phyloP scores from a whole-genome alignment of 208 protist species.

The Porcisia hertigi region DNA sequence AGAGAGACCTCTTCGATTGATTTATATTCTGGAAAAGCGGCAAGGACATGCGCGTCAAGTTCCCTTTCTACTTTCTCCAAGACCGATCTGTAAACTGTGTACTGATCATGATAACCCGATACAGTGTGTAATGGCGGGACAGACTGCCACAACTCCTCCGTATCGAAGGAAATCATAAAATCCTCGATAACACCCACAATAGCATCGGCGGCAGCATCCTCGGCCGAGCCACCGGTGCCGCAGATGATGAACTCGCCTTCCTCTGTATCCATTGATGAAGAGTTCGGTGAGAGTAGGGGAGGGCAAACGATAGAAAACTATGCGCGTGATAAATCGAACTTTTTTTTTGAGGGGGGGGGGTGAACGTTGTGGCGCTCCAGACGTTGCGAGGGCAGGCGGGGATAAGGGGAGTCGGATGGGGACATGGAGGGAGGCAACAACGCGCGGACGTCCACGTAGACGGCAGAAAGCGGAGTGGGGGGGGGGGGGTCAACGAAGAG shows the following conservation, averaged over 20 bases:
- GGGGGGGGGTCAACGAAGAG: too few relatives aligned
- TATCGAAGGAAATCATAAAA: slow-evolving; percentile 85
- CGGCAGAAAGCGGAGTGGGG: too few relatives aligned
- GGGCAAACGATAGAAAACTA: background rate
- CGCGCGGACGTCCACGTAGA: too few relatives aligned
- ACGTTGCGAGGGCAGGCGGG: too few relatives aligned
- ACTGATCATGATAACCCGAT: slow-evolving; percentile 59
- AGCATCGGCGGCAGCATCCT: slow-evolving; percentile 71
- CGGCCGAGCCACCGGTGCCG: slow-evolving; percentile 50
- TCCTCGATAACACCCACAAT: slow-evolving; percentile 83
- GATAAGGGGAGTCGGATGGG: too few relatives aligned
- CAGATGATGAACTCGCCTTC: slow-evolving; percentile 78
- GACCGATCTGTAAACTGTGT: slow-evolving; percentile 57
- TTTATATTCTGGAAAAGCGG: slow-evolving; percentile 26
- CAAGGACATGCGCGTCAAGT: slow-evolving; percentile 61
- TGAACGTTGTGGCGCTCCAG: background rate
- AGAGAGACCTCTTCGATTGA: slow-evolving; percentile 31
- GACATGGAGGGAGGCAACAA: too few relatives aligned
- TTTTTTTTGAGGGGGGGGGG: background rate
- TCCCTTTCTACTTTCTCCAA: slow-evolving; percentile 53
- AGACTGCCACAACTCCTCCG: slow-evolving; percentile 30
- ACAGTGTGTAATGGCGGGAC: slow-evolving; percentile 52
- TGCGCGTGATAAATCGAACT: background rate
- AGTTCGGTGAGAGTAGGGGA: background rate
- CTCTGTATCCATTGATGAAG: slow-evolving; percentile 62